Percentiles rank a stretch among this genome's conserved stretches.
Conservation (phyloP, 306 rosid genomes). For the Trifolium dubium region DNA sequence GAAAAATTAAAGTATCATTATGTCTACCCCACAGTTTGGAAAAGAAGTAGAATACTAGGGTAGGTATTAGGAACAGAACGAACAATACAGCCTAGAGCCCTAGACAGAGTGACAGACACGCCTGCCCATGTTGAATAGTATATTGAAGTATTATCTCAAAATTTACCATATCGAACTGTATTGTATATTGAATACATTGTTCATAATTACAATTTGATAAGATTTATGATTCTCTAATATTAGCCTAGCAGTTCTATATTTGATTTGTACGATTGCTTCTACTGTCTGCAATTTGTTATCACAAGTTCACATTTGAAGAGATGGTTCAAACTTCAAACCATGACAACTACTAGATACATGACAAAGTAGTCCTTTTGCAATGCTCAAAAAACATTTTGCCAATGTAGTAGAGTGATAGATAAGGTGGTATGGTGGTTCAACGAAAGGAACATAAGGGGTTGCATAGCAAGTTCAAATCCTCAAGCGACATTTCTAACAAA, state of each 20-base stretch:
- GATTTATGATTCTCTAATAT: too few species aligned
- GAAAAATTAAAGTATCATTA: too few species aligned
- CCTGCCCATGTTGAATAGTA: too few species aligned
- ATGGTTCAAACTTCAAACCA: conserved; percentile 5
- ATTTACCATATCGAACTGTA: too few species aligned
- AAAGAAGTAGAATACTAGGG: too few species aligned
- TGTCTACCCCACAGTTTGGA: too few species aligned
- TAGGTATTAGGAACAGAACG: too few species aligned
- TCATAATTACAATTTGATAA: too few species aligned
- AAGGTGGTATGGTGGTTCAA: background rate
- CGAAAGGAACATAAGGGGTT: background rate
- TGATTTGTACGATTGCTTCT: background rate
- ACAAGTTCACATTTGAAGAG: background rate
- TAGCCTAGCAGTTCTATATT: background rate
- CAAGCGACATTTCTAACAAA: background rate
- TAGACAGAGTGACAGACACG: too few species aligned
- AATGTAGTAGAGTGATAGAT: background rate
- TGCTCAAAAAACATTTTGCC: background rate
- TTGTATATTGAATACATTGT: too few species aligned
- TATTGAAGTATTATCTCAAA: too few species aligned
- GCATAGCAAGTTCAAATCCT: background rate
- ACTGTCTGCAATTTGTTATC: conserved; percentile 13
- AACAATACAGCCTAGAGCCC: background rate
- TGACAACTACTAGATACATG: background rate
- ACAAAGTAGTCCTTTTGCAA: too few species aligned